Base-by-base conservation (phyloP, 345 rosid genomes). In the Ceriops zippeliana region DNA sequence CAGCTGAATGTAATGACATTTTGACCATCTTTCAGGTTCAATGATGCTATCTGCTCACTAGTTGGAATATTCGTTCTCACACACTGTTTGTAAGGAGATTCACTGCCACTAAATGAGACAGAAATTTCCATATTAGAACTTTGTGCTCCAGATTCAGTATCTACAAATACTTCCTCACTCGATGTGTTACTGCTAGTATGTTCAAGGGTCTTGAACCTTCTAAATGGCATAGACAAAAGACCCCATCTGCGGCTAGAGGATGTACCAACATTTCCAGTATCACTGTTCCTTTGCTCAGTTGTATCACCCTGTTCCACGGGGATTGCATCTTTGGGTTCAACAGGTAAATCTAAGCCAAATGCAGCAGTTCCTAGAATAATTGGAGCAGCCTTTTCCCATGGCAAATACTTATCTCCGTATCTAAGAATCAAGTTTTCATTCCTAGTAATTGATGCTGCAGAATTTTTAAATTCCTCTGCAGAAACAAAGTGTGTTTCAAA, bases 11-110 rank as follows among this genome's bases (percentile, higher is more conserved):
- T 92, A 38, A 92, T 72, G 67, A 80, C 74, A 73, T 92, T 92
- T 77, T 87, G 96, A 70, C 98, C 98, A 68, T 92, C 96, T 83
- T 90, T 89, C 74, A 92, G 86, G 74, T 92, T 88, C 85, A 92
- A 75, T 65, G 96, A 90, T 70, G 90, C 88, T 64, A 90, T 88
- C 80, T 92, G 96, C 70, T 92, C 98, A 63, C 72, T 92, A 47
- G 96, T 90, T 30, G 93, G 98, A 70, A 84, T 75, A 74, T 92
- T 90, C 24, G 93, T 92, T 80, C 98, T 74, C 73, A 89, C 67
- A 79, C 83, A 78, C 71, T 86, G 90, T 71, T 82, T 90, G 75
- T 73, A 85, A 13, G 96, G 90, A 73, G 90, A 83, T 68, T 83
- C 87, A 69, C 31, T 73, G 28, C 66, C 80, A 37, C 70, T 81